phyloP scores from a whole-genome alignment of 129 eudicot species.

The Flaveria ramosissima region DNA sequence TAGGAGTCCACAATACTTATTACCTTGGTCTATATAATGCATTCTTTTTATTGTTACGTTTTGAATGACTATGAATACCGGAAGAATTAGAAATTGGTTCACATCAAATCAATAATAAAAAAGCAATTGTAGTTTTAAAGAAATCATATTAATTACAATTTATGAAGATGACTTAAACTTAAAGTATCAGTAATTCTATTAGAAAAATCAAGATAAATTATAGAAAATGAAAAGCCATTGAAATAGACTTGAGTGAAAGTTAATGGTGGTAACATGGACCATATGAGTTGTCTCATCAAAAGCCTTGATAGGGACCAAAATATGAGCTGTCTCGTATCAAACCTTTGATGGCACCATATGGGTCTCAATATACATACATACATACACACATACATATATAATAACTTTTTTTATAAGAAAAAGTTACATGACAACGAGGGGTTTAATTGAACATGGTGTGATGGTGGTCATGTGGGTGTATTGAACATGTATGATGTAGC shows the following conservation, averaged over 20 bases:
- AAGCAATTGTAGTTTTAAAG: background rate
- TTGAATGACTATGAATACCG: background rate
- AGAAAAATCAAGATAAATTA: background rate
- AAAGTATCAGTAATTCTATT: constrained; percentile 6
- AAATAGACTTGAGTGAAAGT: constrained; percentile 15
- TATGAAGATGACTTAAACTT: constrained; percentile 1
- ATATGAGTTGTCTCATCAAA: constrained; percentile 55
- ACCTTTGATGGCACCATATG: constrained; percentile 41
- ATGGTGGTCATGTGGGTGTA: constrained; percentile 60
- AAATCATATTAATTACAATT: background rate
- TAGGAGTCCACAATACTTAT: background rate
- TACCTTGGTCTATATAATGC: background rate
- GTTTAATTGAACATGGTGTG: constrained; percentile 50
- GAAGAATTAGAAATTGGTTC: background rate
- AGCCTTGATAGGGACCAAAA: constrained; percentile 37
- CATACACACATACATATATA: background rate
- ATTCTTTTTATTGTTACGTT: background rate
- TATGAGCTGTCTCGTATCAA: constrained; percentile 45
- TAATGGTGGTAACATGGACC: constrained; percentile 53
- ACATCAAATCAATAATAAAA: background rate
- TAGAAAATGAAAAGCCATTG: background rate
- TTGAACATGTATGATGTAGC: constrained; percentile 59
- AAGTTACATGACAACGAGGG: constrained; percentile 47
- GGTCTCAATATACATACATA: background rate
- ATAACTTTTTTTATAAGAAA: background rate